These are phyloP conservation scores for Macaranga tanarius DNA, from an alignment of 441 rosid species.

Conservation along the genomic window DNA sequence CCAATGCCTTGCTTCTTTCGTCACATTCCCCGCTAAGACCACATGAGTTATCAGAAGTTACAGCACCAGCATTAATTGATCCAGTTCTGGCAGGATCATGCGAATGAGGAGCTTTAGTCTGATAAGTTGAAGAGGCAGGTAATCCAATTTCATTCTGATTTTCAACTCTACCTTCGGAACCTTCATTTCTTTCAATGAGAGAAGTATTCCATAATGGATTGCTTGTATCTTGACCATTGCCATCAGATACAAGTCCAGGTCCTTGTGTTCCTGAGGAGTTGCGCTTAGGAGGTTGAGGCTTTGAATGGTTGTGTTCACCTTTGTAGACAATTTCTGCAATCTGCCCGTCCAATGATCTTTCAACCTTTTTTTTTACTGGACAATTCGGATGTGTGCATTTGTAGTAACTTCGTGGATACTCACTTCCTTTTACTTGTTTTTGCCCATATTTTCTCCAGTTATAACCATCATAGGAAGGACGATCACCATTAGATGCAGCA, in stretches of 20 bases:
- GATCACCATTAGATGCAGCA: conserved; percentile 35
- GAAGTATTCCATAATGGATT: conserved; percentile 34
- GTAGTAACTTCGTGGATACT: conserved; percentile 88
- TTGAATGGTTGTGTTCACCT: conserved; percentile 84
- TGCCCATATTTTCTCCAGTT: conserved; percentile 99
- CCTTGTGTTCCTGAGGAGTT: conserved; percentile 39
- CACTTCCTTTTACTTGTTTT: conserved; percentile 97
- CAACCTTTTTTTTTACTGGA: conserved; percentile 90
- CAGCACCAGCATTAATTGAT: conserved; percentile 32
- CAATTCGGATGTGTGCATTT: conserved; percentile 88
- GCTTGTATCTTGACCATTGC: conserved; percentile 36
- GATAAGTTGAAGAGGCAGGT: conserved; percentile 34
- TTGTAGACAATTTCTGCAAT: conserved; percentile 92
- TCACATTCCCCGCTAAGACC: conserved; percentile 64
- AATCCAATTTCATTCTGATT: conserved; percentile 47
- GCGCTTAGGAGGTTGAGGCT: conserved; percentile 64
- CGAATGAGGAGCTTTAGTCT: conserved; percentile 26
- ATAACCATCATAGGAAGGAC: conserved; percentile 85
- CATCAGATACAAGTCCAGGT: conserved; percentile 37
- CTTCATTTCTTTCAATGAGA: conserved; percentile 42
- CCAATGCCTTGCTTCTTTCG: conserved; percentile 51
- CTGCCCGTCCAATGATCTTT: conserved; percentile 77
- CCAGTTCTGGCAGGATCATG: conserved; percentile 36
- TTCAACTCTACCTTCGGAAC: conserved; percentile 44
- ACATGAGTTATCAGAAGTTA: conserved; percentile 56